phyloP scores from a whole-genome alignment of 1,139 yeast species.

The Kodamaea anthophila region DNA sequence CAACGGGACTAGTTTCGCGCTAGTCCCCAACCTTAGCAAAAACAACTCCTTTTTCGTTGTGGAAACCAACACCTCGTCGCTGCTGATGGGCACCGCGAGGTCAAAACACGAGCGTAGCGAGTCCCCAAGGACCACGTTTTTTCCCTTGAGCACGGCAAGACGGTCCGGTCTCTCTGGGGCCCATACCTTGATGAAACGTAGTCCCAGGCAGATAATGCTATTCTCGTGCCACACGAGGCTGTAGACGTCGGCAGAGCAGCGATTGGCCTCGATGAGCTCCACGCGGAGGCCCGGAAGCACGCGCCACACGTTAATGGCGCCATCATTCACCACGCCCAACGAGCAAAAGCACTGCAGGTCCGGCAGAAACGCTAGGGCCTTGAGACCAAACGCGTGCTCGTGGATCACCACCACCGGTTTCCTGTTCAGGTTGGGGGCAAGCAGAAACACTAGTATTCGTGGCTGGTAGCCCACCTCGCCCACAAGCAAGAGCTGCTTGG shows the following conservation, averaged over 20 bases:
- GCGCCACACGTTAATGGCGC: conserved; percentile 58
- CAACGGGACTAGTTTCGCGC: conserved; percentile 1
- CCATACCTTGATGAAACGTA: conserved; percentile 60
- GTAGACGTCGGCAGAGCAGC: conserved; percentile 54
- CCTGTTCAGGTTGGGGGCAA: conserved; percentile 43
- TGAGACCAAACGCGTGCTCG: conserved; percentile 63
- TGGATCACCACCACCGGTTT: conserved; percentile 46
- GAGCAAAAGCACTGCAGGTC: conserved; percentile 52
- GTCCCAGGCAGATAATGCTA: conserved; percentile 48
- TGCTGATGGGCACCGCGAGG: conserved; percentile 27
- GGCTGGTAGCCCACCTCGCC: conserved; percentile 70
- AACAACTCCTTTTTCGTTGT: conserved; percentile 39
- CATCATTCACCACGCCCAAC: conserved; percentile 60
- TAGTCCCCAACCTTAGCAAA: conserved; percentile 20
- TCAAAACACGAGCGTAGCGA: conserved; percentile 44
- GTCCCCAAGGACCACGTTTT: conserved; percentile 50
- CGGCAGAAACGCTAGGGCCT: conserved; percentile 50
- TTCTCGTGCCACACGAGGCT: conserved; percentile 53
- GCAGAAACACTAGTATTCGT: conserved; percentile 51
- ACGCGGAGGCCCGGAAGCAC: conserved; percentile 16
- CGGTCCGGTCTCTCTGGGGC: conserved; percentile 8
- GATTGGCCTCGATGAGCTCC: conserved; percentile 41
- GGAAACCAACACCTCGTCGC: conserved; percentile 36
- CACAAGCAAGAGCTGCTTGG: conserved; percentile 47
- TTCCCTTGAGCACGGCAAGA: conserved; percentile 34